These are phyloP conservation scores for Vanrija sp. DNA, from an alignment of 1,284 basidiomycete genomes.

Conservation along the genomic window DNA sequence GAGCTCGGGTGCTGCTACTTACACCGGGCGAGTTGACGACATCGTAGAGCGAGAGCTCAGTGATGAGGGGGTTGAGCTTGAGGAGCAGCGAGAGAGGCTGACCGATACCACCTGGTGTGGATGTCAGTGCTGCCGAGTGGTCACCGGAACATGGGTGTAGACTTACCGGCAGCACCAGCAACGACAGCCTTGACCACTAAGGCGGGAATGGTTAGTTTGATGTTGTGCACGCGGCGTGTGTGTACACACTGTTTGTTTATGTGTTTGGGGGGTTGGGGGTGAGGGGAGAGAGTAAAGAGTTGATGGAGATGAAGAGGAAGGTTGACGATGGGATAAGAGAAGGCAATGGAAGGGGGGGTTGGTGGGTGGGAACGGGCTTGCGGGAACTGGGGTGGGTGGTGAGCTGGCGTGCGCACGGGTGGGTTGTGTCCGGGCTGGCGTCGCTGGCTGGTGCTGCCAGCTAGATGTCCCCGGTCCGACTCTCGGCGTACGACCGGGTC, in stretches of 20 bases:
- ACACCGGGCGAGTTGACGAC: conserved; percentile 49
- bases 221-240: not conserved
- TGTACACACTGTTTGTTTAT: conserved; percentile 7
- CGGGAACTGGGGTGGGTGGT: not conserved
- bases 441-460: no score
- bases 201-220: conserved; percentile 5
- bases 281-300: not conserved
- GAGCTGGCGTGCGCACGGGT: not conserved
- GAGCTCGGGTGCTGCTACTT: conserved; percentile 18
- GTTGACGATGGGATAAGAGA: not conserved
- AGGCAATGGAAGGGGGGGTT: not conserved
- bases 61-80: conserved; percentile 79
- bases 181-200: conserved; percentile 87
- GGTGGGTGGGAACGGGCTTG: not conserved
- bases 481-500: no score
- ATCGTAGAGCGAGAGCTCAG: conserved; percentile 89
- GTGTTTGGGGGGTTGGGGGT: not conserved
- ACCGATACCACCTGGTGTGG: conserved; percentile 59
- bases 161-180: conserved; percentile 80
- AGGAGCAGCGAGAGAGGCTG: conserved; percentile 88
- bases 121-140: not conserved
- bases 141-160: not conserved
- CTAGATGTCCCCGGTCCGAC: no score
- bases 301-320: not conserved
- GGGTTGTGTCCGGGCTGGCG: no score